A percentile compares a stretch with the other conserved stretches of the same genome.
phyloP scores from a whole-genome alignment of 1,139 yeast genomes.

The Blastobotrys malaysiensis region DNA sequence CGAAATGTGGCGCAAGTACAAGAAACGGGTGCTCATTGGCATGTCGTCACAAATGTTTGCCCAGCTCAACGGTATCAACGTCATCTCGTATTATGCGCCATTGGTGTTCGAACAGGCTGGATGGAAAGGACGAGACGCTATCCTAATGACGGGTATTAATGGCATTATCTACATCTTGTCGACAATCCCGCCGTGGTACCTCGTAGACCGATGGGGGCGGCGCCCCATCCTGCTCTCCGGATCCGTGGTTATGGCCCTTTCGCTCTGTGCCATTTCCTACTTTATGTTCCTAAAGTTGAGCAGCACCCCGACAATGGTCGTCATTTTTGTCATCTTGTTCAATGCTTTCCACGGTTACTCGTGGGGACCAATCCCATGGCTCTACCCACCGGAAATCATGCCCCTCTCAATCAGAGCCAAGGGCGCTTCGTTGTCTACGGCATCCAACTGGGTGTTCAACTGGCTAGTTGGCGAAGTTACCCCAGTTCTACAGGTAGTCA shows the following conservation, averaged over 20 bases:
- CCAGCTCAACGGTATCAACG: constrained; percentile 88
- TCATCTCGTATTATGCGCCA: constrained; percentile 90
- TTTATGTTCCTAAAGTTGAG: constrained; percentile 55
- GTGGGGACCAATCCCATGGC: constrained; percentile 97
- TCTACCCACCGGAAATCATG: constrained; percentile 80
- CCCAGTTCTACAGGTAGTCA: constrained; percentile 71
- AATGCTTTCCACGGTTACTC: constrained; percentile 80
- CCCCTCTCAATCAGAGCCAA: constrained; percentile 86
- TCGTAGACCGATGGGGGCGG: constrained; percentile 89
- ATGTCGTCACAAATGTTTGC: constrained; percentile 91
- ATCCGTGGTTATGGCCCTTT: constrained; percentile 69
- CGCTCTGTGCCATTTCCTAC: constrained; percentile 61
- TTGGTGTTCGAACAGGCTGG: constrained; percentile 93
- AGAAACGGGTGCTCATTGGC: constrained; percentile 77
- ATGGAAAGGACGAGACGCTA: constrained; percentile 83
- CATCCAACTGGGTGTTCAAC: constrained; percentile 93
- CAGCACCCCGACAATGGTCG: constrained; percentile 68
- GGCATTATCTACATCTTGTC: constrained; percentile 66
- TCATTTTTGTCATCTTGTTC: constrained; percentile 65
- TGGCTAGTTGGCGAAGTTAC: constrained; percentile 89
- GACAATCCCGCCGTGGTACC: constrained; percentile 86
- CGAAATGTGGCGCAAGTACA: constrained; percentile 66
- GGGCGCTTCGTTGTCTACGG: constrained; percentile 88
- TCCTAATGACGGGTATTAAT: constrained; percentile 90
- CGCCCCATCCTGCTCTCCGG: constrained; percentile 76